Evolutionary conservation across 495 filamentous ascomycete species (phyloP).

Genomic region (Hypoxylon perforatum): DNA sequence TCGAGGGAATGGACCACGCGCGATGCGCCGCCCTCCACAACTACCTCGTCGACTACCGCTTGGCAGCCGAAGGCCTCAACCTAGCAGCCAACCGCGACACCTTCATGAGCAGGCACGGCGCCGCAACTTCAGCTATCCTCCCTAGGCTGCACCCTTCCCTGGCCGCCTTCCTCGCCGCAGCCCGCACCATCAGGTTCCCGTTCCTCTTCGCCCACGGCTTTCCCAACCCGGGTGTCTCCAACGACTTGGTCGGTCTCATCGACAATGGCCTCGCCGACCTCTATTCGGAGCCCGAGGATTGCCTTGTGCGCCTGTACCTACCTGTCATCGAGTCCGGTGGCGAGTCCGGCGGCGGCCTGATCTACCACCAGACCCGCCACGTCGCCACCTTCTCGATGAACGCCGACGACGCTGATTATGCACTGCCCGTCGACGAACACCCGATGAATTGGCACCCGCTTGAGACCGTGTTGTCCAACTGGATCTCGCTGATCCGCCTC

Average conservation of each 20-base stretch:
- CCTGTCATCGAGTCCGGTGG: conserved; percentile 26
- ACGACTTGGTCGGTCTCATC: neutral
- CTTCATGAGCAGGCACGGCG: conserved; percentile 35
- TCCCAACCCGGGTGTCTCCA: neutral
- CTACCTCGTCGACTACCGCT: conserved; percentile 51
- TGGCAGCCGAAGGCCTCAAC: conserved; percentile 40
- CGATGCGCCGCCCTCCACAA: conserved; percentile 59
- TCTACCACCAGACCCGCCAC: conserved; percentile 40
- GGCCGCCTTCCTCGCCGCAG: conserved; percentile 42
- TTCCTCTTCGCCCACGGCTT: conserved; percentile 24
- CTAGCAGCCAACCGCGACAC: conserved; percentile 29
- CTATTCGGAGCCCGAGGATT: conserved; percentile 17
- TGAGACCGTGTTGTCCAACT: conserved; percentile 54
- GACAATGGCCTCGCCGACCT: no score
- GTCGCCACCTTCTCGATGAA: conserved; percentile 29
- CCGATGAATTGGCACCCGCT: conserved; percentile 48
- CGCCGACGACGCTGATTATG: conserved; percentile 34
- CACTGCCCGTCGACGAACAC: conserved; percentile 31
- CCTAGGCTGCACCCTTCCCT: conserved; percentile 41
- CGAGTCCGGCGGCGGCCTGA: conserved; percentile 25
- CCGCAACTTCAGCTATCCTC: conserved; percentile 31
- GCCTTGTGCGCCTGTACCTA: conserved; percentile 26
- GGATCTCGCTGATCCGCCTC: conserved; percentile 47
- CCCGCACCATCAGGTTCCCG: conserved; percentile 18
- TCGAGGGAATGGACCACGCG: conserved; percentile 47